Percentiles rank a stretch among this genome's conserved stretches.
Conservation (phyloP, 805 yeast species). For the Wickerhamiella spandovensis region DNA sequence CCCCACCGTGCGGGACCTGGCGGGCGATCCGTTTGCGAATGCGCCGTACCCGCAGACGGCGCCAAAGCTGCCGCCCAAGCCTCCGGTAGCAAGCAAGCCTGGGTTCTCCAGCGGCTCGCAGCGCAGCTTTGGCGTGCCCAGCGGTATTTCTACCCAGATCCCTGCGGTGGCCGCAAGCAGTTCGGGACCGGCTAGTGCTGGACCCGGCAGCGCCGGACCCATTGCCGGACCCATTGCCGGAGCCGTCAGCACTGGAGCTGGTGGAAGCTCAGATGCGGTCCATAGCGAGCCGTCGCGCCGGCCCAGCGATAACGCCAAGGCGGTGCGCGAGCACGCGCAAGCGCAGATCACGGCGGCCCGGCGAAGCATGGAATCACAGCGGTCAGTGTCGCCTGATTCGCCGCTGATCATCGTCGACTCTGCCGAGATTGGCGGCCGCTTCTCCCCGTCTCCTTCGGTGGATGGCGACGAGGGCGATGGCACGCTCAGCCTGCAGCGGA, state of each 20-base stretch:
- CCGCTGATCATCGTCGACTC: constrained; percentile 3
- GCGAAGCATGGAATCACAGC: neutral
- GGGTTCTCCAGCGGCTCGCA: neutral
- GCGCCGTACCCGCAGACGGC: neutral
- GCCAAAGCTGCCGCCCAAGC: neutral
- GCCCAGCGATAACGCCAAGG: constrained; percentile 1
- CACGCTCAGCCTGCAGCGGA: neutral
- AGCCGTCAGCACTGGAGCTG: too few species aligned
- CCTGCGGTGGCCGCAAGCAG: neutral
- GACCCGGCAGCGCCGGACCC: too few species aligned
- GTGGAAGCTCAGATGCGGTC: neutral
- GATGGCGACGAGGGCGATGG: neutral
- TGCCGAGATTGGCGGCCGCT: neutral
- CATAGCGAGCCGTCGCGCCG: neutral
- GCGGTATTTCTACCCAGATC: neutral
- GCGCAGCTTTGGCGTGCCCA: neutral
- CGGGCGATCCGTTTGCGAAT: neutral
- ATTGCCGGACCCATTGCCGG: too few species aligned
- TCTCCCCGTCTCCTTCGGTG: neutral
- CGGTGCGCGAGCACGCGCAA: constrained; percentile 6
- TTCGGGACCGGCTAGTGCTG: too few species aligned
- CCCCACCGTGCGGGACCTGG: constrained; percentile 26
- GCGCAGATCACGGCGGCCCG: constrained; percentile 8
- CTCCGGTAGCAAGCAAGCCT: neutral
- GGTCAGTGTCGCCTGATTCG: neutral